phyloP scores from a whole-genome alignment of 73 alveolate species.

The Tetrahymena elliotti region DNA sequence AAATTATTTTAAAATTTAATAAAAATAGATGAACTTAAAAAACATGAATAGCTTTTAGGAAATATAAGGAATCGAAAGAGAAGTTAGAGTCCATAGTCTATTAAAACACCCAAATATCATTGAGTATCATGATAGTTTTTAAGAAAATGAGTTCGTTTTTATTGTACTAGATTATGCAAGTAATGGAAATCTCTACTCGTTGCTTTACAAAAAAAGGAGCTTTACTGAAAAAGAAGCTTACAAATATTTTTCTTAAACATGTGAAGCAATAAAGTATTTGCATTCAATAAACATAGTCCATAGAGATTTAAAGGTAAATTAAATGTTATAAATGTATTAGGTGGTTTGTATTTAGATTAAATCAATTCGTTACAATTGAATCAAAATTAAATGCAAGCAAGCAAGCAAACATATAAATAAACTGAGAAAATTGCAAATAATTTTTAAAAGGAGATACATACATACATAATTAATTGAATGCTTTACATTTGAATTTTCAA shows the following conservation, averaged over 20 bases:
- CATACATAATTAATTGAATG: neutral
- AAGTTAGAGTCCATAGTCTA: conserved; percentile 21
- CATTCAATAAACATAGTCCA: conserved; percentile 31
- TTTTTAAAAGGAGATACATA: neutral
- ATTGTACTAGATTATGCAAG: conserved; percentile 37
- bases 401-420: too few relatives aligned
- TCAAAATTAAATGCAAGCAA: too few relatives aligned
- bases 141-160: conserved; percentile 28
- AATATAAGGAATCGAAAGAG: conserved; percentile 35
- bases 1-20: neutral
- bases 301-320: conserved; percentile 39
- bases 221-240: conserved; percentile 41
- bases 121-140: conserved; percentile 25
- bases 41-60: conserved; percentile 29
- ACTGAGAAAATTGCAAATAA: too few relatives aligned
- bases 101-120: conserved; percentile 25
- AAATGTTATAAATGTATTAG: neutral
- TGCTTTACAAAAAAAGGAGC: conserved; percentile 19
- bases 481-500: neutral
- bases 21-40: neutral
- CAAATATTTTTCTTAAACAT: conserved; percentile 29
- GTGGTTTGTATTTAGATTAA: neutral
- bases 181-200: conserved; percentile 40
- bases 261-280: conserved; percentile 30
- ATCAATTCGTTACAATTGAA: neutral